These are phyloP conservation scores for Lachnellula subtilissima DNA, from an alignment of 2,329 filamentous ascomycete genomes.

Conservation along the genomic window DNA sequence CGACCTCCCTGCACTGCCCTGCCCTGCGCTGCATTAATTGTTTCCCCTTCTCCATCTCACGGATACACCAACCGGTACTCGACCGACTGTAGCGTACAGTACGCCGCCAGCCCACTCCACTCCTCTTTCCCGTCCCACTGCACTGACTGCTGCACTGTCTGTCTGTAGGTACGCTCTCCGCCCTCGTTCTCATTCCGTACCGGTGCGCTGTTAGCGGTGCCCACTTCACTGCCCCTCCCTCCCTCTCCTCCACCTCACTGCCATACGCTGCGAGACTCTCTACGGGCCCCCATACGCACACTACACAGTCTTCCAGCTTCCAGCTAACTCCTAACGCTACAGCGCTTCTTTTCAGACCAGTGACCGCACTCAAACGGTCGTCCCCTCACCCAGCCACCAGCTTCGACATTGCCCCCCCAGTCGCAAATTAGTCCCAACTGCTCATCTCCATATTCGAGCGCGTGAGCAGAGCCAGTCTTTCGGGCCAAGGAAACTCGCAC, in stretches of 20 bases:
- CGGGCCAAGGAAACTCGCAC: slow-evolving; percentile 24
- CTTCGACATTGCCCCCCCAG: slow-evolving; percentile 15
- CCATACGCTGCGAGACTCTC: slow-evolving; percentile 2
- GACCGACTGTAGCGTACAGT: too few relatives aligned
- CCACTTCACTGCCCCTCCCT: not conserved
- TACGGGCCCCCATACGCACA: slow-evolving; percentile 3
- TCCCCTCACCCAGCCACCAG: slow-evolving; percentile 21
- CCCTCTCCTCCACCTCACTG: not conserved
- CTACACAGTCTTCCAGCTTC: not conserved
- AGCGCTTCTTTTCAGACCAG: slow-evolving; percentile 10
- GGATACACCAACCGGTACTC: too few relatives aligned
- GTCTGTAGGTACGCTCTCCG: too few relatives aligned
- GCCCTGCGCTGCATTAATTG: too few relatives aligned
- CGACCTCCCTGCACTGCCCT: not conserved
- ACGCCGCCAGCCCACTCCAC: too few relatives aligned
- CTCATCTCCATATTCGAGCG: slow-evolving; percentile 30
- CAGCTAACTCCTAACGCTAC: slow-evolving; percentile 2
- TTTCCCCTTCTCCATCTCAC: too few relatives aligned
- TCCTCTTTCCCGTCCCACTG: too few relatives aligned
- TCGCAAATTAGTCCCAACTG: slow-evolving; percentile 25
- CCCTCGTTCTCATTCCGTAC: not conserved
- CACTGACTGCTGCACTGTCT: too few relatives aligned
- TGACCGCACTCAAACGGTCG: slow-evolving; percentile 15
- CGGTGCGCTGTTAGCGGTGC: not conserved
- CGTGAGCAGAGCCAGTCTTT: slow-evolving; percentile 33